Conservation (phyloP, 495 filamentous ascomycete species). For the Aspergillus taichungensis region DNA sequence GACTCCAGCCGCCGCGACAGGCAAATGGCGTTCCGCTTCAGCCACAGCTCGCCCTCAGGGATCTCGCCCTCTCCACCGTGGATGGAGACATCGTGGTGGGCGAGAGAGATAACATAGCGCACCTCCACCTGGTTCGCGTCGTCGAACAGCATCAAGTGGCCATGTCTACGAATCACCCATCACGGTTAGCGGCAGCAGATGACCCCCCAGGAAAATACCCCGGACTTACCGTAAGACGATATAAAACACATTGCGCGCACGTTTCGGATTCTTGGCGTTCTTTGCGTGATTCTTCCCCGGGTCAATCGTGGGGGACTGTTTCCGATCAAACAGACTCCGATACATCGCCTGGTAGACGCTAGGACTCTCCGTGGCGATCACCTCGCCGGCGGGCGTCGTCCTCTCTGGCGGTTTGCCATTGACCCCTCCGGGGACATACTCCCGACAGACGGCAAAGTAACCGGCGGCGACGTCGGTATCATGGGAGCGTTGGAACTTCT, state of each 20-base stretch:
- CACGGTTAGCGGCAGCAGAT: slow-evolving; percentile 11
- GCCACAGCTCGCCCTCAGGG: slow-evolving; percentile 86
- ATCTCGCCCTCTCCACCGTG: slow-evolving; percentile 74
- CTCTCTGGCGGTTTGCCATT: slow-evolving; percentile 87
- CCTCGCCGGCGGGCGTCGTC: slow-evolving; percentile 67
- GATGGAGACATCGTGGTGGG: slow-evolving; percentile 77
- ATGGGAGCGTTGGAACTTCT: slow-evolving; percentile 47
- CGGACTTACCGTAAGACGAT: slow-evolving; percentile 69
- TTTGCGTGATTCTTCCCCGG: slow-evolving; percentile 44
- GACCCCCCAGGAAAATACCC: neutral
- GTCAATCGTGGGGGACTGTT: slow-evolving; percentile 46
- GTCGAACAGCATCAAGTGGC: slow-evolving; percentile 95
- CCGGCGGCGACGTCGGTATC: slow-evolving; percentile 83
- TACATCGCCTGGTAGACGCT: slow-evolving; percentile 99
- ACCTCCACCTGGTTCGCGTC: slow-evolving; percentile 84
- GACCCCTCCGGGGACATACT: slow-evolving; percentile 82
- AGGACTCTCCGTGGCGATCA: slow-evolving; percentile 64
- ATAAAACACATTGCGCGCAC: slow-evolving; percentile 84
- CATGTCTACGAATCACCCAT: slow-evolving; percentile 55
- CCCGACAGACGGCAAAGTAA: slow-evolving; percentile 90
- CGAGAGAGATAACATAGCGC: slow-evolving; percentile 85
- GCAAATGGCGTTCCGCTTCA: slow-evolving; percentile 91
- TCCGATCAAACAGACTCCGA: slow-evolving; percentile 86
- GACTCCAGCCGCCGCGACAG: slow-evolving; percentile 61
- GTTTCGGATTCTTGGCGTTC: slow-evolving; percentile 58